A percentile compares a stretch with the other conserved stretches of the same genome.
Evolutionary conservation across 2,329 filamentous ascomycete species (phyloP).

Genomic region (Epichloe coenophiala): DNA sequence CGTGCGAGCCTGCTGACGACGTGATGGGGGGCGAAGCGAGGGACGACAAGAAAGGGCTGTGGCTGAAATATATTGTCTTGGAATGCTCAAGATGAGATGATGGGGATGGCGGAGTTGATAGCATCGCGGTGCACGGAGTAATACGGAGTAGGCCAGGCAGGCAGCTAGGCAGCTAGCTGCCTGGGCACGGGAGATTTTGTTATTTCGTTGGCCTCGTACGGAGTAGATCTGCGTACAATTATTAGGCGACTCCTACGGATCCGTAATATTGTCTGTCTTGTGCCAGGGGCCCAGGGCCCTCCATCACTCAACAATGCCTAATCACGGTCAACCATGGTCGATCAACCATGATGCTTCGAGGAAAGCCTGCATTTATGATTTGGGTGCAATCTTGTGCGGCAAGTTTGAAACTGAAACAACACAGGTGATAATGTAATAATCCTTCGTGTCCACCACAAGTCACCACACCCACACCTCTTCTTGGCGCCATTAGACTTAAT

Average conservation of each 20-base stretch:
- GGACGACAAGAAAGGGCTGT: not conserved
- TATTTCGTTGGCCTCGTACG: not conserved
- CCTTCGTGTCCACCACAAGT: too few relatives aligned
- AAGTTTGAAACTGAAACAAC: not conserved
- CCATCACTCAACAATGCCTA: too few relatives aligned
- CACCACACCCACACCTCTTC: too few relatives aligned
- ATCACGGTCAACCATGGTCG: too few relatives aligned
- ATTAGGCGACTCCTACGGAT: too few relatives aligned
- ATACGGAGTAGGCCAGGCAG: not conserved
- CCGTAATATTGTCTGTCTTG: too few relatives aligned
- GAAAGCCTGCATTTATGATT: too few relatives aligned
- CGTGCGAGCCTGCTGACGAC: not conserved
- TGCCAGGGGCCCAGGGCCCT: too few relatives aligned
- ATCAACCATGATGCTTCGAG: too few relatives aligned
- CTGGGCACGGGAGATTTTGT: not conserved
- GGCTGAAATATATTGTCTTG: conserved; percentile 2
- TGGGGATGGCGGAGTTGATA: not conserved
- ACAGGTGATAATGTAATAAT: not conserved
- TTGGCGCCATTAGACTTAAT: too few relatives aligned
- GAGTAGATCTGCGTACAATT: too few relatives aligned
- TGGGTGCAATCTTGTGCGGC: not conserved
- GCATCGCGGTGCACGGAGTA: not conserved
- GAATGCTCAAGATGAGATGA: not conserved
- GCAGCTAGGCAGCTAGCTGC: too few relatives aligned
- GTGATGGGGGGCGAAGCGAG: not conserved